Base-by-base conservation (phyloP, 495 filamentous ascomycete species). In the Penicillium paradoxum region DNA sequence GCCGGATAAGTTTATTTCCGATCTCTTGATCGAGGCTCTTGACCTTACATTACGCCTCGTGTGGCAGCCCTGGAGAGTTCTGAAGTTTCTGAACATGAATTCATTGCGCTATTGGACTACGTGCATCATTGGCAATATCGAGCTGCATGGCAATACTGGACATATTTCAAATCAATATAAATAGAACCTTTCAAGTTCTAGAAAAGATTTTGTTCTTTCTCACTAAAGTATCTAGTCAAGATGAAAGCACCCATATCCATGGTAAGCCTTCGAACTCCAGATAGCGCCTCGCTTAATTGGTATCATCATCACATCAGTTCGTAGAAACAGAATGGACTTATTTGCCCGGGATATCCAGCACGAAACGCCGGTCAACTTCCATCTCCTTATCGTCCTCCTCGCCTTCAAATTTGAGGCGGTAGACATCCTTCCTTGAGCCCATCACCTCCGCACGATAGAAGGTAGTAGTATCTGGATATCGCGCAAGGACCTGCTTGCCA, bases 401-500 rank as follows among this genome's bases (percentile, higher is more conserved):
- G 10, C 88, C 88, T 64, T 95, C 90, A 53, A 95, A 95, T 54
- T 88, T 83, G 54, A 95, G 73, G 38, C 80, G 72, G 51, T 82
- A 85, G 40, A 72, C 73, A 44, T 82, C 80, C 55, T 84, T 83
- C 58, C 86, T 83, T 9, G 67, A 58, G 0, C 84, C 84, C 76
- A 90, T 91, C 15, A 98, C 92, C 57, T 97, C 91, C 10, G 95
- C 93, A 61, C 89, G 85, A 68, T 99, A 99, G 62, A 99, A 99
- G 0, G 92, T 97, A 2, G 93, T 96, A 9, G 95, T 99, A 51
- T 90, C 86, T 0, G 90, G 90, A 62, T 95, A 95, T 34, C 89
- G 73, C 0, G 90, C 90, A 46, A 95, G 72, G 25, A 95, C 90
- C 19, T 83, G 83, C 62, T 88, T 91, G 13, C 91, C 91, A 48